Evolutionary conservation across 306 rosid species (phyloP), one percentile per base, ranked within the genome.

Genomic region (Begonia fuchsioides): DNA sequence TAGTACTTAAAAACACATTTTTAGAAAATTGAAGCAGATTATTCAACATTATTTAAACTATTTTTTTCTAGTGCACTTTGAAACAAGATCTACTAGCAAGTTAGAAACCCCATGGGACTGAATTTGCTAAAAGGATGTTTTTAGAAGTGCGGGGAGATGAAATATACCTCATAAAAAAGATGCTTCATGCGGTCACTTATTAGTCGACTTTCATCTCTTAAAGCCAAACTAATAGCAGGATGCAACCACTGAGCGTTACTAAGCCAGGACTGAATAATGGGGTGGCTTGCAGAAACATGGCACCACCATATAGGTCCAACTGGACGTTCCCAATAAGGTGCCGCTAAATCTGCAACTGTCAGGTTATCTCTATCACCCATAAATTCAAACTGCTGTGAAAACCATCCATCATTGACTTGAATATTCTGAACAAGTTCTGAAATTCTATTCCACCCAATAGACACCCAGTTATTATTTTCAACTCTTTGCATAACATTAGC

Each of bases 361-460:
- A 63, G 56, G 53, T 64, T 72, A 53, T 62, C 56, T 15, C 60
- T 76, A 44, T 68, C 67, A 11, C 67, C 75, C 13, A 61, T 41
- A 51, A 75, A 71, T 46, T 61, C 65, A n/a, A 12, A 40, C 0
- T 44, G 19, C 48, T 60, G 65, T 2, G 59, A 51, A 5, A 49
- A 58, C 77, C 80, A 72, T 32, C 53, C 57, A 40, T 55, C 62
- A 56, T 53, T 69, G 50, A 47, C 50, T 15, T 65, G 55, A 51
- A 76, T 64, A 3, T 69, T 77, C 60, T 39, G 73, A 15, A 66
- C 72, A 39, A 80, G 79, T 61, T 76, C 77, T 32, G 71, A 65
- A 58, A 80, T 62, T 45, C 84, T 71, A 32, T 53, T 53, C 84
- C 90, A 76, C 39, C 79, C 81, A 68, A 76, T 70, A 39, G 84